Base-by-base conservation (phyloP, 129 eudicot species). In the Helianthus tuberosus region DNA sequence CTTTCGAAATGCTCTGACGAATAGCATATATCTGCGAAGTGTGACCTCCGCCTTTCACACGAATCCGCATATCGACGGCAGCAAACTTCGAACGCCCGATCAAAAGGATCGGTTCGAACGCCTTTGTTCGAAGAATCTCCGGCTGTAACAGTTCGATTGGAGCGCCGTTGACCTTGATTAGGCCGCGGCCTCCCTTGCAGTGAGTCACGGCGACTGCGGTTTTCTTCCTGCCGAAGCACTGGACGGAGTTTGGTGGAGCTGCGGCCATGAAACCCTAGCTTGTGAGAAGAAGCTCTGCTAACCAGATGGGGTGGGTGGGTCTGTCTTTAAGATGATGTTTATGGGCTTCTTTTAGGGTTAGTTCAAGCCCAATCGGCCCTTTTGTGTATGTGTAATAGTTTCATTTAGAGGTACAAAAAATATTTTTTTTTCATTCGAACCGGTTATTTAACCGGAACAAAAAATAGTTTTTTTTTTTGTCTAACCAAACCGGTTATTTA, bases 1-100 rank as follows among this genome's bases (percentile, higher is more conserved):
- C 70, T n/a, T 69, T 69, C 8, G 76, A 48, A 47, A 77, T 77
- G 15, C 76, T 69, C 48, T 77, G 81, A 29, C 81, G 52, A 15
- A 77, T 77, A 6, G 81, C 81, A 11, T 69, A 77, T 52, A 77
- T 71, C 71, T 70, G 81, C 3, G 83, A 79, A 44, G 82, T 78
- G 36, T 78, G 77, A 39, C 82, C 82, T n/a, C 82, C 82, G 10
- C 82, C 82, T 16, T 78, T 72, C 8, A 78, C 82, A 10, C 82
- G 66, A 41, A 78, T 55, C 77, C 82, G 63, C 82, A 78, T 79
- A 50, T 79, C 83, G 14, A 79, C 83, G 23, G 68, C 73, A 1
- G 74, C 74, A 16, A 79, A 79, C 29, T 68, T 57, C 68, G 57
- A 73, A 35, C 78, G 83, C 5, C 78, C 74, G 4, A 79, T 68